A percentile compares a stretch with the other conserved stretches of the same genome.
Evolutionary conservation across 257 asterid species (phyloP).

Genomic region (Coffea eugenioides): DNA sequence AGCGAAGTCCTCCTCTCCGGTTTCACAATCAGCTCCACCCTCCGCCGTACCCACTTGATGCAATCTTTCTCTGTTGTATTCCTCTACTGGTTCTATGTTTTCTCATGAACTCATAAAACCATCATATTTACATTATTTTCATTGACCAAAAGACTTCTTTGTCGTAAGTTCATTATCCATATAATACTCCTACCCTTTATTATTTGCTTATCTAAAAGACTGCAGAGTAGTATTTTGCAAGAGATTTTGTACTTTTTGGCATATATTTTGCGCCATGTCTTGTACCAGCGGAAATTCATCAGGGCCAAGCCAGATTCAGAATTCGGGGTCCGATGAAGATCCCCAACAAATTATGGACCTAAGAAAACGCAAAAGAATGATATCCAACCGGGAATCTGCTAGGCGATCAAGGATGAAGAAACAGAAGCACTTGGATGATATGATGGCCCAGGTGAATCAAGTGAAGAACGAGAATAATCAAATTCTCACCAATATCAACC

Average conservation of each 20-base stretch:
- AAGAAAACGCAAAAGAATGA: constrained; percentile 34
- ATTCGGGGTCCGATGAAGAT: constrained; percentile 25
- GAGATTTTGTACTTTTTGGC: neutral
- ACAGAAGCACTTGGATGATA: constrained; percentile 31
- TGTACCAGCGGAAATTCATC: constrained; percentile 33
- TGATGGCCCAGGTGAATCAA: constrained; percentile 22
- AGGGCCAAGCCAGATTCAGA: constrained; percentile 23
- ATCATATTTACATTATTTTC: neutral
- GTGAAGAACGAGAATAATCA: constrained; percentile 28
- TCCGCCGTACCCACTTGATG: constrained; percentile 41
- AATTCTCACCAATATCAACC: constrained; percentile 22
- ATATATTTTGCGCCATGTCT: constrained; percentile 15
- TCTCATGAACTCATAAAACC: constrained; percentile 24
- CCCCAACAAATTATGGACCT: constrained; percentile 20
- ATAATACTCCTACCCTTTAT: too few species aligned
- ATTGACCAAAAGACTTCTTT: neutral
- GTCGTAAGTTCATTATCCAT: neutral
- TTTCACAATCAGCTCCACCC: constrained; percentile 34
- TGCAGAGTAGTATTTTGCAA: neutral
- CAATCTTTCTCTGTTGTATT: constrained; percentile 44
- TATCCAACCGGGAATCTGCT: constrained; percentile 42
- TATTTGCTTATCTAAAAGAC: neutral
- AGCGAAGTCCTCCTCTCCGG: constrained; percentile 42
- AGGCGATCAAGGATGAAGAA: constrained; percentile 39
- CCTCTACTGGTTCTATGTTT: constrained; percentile 47